Percentiles rank a stretch among this genome's conserved stretches.
Evolutionary conservation across 2,329 filamentous ascomycete species (phyloP).

Genomic region (Hortaea sp.): DNA sequence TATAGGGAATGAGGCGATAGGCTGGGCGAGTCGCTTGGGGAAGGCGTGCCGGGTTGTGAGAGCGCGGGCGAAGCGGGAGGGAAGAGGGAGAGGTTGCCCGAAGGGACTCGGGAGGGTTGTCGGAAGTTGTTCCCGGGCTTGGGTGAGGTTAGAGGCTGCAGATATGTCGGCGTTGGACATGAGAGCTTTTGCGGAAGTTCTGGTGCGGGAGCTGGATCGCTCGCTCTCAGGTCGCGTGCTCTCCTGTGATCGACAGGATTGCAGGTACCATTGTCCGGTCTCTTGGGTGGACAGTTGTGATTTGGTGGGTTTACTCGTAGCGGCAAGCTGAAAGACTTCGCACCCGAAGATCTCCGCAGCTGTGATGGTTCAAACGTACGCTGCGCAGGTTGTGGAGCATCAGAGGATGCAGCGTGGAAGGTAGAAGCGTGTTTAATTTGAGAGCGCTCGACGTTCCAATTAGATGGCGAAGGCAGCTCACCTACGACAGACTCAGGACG

Average conservation of each 20-base stretch:
- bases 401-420: slow-evolving; percentile 1
- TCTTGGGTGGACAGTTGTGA: slow-evolving; percentile 2
- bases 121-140: slow-evolving; percentile 1
- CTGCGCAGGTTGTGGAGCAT: not conserved
- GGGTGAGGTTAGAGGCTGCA: slow-evolving; percentile 3
- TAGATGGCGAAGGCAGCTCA: slow-evolving; percentile 11
- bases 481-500: slow-evolving; percentile 12
- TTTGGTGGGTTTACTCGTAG: slow-evolving; percentile 26
- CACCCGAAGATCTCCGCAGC: not conserved
- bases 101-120: not conserved
- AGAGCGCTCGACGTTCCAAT: slow-evolving; percentile 4
- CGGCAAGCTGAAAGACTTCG: slow-evolving; percentile 19
- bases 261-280: slow-evolving; percentile 1
- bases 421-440: slow-evolving; percentile 5
- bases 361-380: not conserved
- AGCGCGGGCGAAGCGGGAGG: not conserved
- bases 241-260: slow-evolving; percentile 6
- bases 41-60: not conserved
- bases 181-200: slow-evolving; percentile 15
- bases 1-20: not conserved
- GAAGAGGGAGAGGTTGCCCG: slow-evolving; percentile 5
- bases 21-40: slow-evolving; percentile 1
- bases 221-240: not conserved
- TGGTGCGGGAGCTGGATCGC: slow-evolving; percentile 15
- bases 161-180: not conserved